Base-by-base conservation (phyloP, 83 land plant species). In the Thuja plicata region DNA sequence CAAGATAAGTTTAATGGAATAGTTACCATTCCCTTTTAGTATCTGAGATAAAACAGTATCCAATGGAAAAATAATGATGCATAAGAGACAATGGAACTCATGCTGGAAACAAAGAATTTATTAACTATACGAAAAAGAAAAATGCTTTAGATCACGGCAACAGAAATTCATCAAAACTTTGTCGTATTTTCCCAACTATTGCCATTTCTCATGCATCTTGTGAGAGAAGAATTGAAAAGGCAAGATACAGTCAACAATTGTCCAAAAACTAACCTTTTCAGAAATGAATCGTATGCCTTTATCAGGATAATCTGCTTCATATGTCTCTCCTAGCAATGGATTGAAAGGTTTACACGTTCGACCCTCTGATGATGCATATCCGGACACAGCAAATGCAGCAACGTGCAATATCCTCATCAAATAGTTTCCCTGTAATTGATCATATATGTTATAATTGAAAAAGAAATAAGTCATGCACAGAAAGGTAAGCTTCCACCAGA, bases 311-410 rank as follows among this genome's bases (percentile, higher is more conserved):
- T 97, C 99, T 73, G 98, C 98, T 88, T 97, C 99, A 90, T 94
- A 97, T 57, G 99, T 97, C 90, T 97, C 99, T 27, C 99, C 99
- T 38, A 97, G 84, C 87, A 97, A 86, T 60, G 99, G 99, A 87
- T 97, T 97, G 89, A 97, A 97, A 8, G 99, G 99, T 89, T 97
- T 97, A 88, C 99, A 96, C 70, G 89, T 94, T 24, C 99, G 92
- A 41, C 96, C 98, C 85, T 94, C 95, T 82, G 98, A 90, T n/a
- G 96, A 97, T 71, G 99, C 93, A 91, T 97, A 97, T 79, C 96
- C 99, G 85, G 99, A 97, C 13, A 97, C 97, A 9, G 99, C 99
- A 93, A 97, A 97, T 78, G 99, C 99, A 86, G 95, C 99, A 82
- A 97, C 98, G 87, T 93, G 86, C 66, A 97, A 91, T 79, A 94